These are phyloP conservation scores for Aspergillus sp. DNA, from an alignment of 2,329 filamentous ascomycete species.

Conservation along the genomic window DNA sequence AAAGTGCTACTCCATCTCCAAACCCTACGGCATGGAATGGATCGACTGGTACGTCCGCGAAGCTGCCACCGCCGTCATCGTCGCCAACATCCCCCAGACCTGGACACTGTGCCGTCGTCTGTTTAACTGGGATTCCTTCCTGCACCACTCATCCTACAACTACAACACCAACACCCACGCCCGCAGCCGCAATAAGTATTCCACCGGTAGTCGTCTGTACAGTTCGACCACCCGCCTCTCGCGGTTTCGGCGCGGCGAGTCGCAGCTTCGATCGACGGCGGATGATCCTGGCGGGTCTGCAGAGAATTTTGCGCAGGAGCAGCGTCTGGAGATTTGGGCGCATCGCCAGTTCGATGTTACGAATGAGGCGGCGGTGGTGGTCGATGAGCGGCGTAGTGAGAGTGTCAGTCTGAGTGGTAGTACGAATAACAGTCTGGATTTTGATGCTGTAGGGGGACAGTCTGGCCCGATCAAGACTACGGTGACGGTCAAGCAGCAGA, in stretches of 20 bases:
- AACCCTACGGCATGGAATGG: slow-evolving; percentile 57
- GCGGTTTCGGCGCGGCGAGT: slow-evolving; percentile 10
- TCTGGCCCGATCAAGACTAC: no score
- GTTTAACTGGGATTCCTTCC: slow-evolving; percentile 37
- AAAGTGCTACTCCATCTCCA: slow-evolving; percentile 60
- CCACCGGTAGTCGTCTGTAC: not conserved
- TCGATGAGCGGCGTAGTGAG: not conserved
- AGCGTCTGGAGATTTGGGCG: slow-evolving; percentile 20
- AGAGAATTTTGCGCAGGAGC: slow-evolving; percentile 7
- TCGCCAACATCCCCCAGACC: slow-evolving; percentile 61
- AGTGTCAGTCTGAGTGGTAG: not conserved
- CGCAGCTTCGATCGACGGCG: slow-evolving; percentile 4
- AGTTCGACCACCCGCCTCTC: slow-evolving; percentile 15
- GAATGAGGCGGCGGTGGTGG: slow-evolving; percentile 7
- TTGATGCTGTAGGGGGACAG: not conserved
- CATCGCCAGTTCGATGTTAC: slow-evolving; percentile 21
- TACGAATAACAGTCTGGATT: slow-evolving; percentile 3
- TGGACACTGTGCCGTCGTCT: slow-evolving; percentile 57
- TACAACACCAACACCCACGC: slow-evolving; percentile 11
- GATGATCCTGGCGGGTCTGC: slow-evolving; percentile 9
- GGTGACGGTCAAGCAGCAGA: no score
- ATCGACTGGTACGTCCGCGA: slow-evolving; percentile 63
- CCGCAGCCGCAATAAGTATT: slow-evolving; percentile 12
- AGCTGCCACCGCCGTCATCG: slow-evolving; percentile 57
- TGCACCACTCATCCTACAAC: slow-evolving; percentile 15